These are phyloP conservation scores for Metschnikowia baotianmanensis DNA, from an alignment of 805 yeast species.

Conservation along the genomic window DNA sequence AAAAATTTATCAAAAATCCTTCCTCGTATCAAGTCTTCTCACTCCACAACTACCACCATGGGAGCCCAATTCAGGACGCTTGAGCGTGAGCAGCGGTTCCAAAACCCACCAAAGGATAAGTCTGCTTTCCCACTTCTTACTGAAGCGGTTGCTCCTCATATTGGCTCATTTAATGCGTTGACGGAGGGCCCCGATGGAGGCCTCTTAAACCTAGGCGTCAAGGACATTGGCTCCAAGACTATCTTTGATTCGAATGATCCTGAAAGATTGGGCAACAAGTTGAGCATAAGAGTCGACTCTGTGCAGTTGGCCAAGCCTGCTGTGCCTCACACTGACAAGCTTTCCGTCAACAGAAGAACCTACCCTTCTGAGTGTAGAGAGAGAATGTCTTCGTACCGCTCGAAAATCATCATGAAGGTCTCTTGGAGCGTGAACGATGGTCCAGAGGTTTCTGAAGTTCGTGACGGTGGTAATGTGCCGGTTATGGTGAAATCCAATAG, in stretches of 20 bases:
- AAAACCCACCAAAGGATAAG: constrained; percentile 85
- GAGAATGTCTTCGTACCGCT: constrained; percentile 78
- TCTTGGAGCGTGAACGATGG: constrained; percentile 88
- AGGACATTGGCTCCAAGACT: constrained; percentile 84
- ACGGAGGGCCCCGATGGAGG: constrained; percentile 89
- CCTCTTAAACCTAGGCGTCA: constrained; percentile 74
- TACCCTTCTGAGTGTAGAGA: constrained; percentile 86
- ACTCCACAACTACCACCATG: constrained; percentile 23
- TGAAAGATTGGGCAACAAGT: constrained; percentile 77
- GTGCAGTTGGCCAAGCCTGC: constrained; percentile 86
- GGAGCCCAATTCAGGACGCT: constrained; percentile 73
- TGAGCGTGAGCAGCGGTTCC: constrained; percentile 82
- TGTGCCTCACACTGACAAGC: constrained; percentile 66
- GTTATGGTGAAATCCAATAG: constrained; percentile 87
- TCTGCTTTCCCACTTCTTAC: constrained; percentile 76
- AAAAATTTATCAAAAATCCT: constrained; percentile 17
- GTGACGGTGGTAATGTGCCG: constrained; percentile 92
- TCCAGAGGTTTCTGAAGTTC: constrained; percentile 71
- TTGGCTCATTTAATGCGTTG: constrained; percentile 93
- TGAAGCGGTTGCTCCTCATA: constrained; percentile 92
- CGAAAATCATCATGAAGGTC: constrained; percentile 73
- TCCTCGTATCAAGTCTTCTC: constrained; percentile 1
- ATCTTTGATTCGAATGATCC: constrained; percentile 78
- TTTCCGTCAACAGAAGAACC: constrained; percentile 72
- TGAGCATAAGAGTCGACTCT: constrained; percentile 79